Evolutionary conservation across 148 eudicot species (phyloP), one percentile per base, ranked within the genome.

Genomic region (Mesembryanthemum crystallinum): DNA sequence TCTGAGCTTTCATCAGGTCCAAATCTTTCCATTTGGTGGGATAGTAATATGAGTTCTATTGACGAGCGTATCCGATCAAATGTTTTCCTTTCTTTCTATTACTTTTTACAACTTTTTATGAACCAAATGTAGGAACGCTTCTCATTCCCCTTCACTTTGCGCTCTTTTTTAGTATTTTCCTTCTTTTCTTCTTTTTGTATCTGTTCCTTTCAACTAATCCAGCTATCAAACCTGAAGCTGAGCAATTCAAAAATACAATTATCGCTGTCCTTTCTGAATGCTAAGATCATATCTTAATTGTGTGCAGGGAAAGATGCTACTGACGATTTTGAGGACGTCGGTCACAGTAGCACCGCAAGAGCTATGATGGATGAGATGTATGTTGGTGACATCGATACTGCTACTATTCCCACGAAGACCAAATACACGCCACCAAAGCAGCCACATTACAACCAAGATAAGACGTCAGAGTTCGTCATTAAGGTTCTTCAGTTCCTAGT

Each of bases 301-400:
- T 64, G 29, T 70, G 76, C 91, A 94, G 98, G 93, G 32, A 94
- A 94, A 83, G 98, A 94, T 81, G 98, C 98, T 8, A 94, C 97
- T 2, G 88, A 90, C 81, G 97, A 92, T 81, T 94, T 94, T 67
- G 93, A 88, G 85, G 98, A 89, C 75, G 91, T 94, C 14, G 98
- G 98, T 47, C 98, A 94, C 81, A 94, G 98, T 78, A 80, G 80
- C 69, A 88, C 90, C 3, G 98, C 98, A 10, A 88, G 85, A 78
- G 89, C 97, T 28, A 91, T 84, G 90, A 78, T 94, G 97, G 97
- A 82, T 39, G 97, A 91, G 66, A 80, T 75, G 77, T 87, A 82
- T 20, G 86, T 94, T 4, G 98, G 98, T 3, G 86, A 90, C 67
- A 80, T 94, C 49, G 90, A 94, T 77, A 17, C 86, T 37, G 80